A percentile compares a stretch with the other conserved stretches of the same genome.
Evolutionary conservation across 2,329 filamentous ascomycete genomes (phyloP).

Genomic region (Drechslera avenae): DNA sequence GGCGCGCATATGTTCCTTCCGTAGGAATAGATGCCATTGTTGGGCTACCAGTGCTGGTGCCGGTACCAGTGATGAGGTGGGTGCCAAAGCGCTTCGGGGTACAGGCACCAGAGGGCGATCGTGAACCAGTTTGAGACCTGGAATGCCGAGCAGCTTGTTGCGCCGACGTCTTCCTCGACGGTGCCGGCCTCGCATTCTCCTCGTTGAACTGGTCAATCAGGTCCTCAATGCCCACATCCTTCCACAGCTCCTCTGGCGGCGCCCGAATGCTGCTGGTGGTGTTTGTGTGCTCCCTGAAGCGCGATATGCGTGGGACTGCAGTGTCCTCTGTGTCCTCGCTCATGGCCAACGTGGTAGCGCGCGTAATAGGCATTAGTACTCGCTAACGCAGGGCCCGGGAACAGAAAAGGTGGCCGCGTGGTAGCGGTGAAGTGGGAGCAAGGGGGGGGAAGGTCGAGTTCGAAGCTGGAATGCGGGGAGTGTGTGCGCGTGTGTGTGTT

Average conservation of each 20-base stretch:
- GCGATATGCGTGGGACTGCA: constrained; percentile 28
- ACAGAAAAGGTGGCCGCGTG: background rate
- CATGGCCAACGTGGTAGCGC: constrained; percentile 17
- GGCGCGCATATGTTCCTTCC: constrained; percentile 36
- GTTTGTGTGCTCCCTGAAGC: constrained; percentile 41
- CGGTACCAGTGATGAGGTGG: background rate
- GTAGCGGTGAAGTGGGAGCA: constrained; percentile 1
- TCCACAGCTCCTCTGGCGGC: constrained; percentile 40
- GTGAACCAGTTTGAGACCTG: constrained; percentile 1
- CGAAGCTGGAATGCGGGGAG: background rate
- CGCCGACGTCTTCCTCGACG: constrained; percentile 11
- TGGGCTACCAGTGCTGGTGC: constrained; percentile 8
- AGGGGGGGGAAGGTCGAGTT: background rate
- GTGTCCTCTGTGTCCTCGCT: constrained; percentile 27
- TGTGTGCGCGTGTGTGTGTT: constrained; percentile 1
- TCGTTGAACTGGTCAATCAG: constrained; percentile 34
- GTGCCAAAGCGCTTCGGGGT: background rate
- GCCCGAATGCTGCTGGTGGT: constrained; percentile 35
- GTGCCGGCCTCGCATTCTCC: constrained; percentile 28
- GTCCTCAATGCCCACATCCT: constrained; percentile 30
- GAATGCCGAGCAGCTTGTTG: background rate
- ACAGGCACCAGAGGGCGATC: constrained; percentile 3
- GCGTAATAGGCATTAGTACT: constrained; percentile 10
- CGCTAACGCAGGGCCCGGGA: background rate
- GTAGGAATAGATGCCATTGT: constrained; percentile 4